Conservation (phyloP, 495 filamentous ascomycete species). For the Neurospora sp. region DNA sequence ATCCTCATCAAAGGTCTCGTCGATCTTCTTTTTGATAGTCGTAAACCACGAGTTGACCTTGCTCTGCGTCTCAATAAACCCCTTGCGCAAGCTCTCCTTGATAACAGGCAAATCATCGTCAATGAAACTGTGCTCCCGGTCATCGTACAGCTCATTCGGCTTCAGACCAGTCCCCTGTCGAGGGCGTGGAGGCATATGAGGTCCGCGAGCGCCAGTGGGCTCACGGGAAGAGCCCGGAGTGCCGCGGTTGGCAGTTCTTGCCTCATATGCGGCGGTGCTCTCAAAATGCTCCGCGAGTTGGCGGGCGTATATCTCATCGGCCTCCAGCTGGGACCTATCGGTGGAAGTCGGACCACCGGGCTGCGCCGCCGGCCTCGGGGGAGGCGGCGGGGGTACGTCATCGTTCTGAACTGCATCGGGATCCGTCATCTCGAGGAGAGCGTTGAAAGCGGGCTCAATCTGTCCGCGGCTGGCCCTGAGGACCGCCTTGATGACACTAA, state of each 20-base stretch:
- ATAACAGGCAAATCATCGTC: conserved; percentile 95
- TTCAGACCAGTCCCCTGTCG: conserved; percentile 37
- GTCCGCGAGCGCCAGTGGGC: conserved; percentile 13
- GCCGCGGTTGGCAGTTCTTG: conserved; percentile 36
- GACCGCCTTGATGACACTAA: conserved; percentile 75
- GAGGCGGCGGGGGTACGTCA: conserved; percentile 50
- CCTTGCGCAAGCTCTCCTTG: conserved; percentile 85
- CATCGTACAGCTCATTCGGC: conserved; percentile 44
- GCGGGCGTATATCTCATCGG: conserved; percentile 87
- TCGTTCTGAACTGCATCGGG: conserved; percentile 65
- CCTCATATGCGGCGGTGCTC: conserved; percentile 42
- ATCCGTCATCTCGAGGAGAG: conserved; percentile 90
- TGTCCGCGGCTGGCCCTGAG: conserved; percentile 74
- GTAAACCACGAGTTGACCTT: conserved; percentile 90
- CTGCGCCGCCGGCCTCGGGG: conserved; percentile 50
- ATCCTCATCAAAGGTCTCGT: conserved; percentile 63
- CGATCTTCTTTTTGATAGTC: conserved; percentile 79
- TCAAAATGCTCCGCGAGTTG: conserved; percentile 89
- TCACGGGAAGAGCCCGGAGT: background rate
- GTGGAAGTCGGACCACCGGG: conserved; percentile 39
- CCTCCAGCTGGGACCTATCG: conserved; percentile 67
- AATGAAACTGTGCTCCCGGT: conserved; percentile 68
- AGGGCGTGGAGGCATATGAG: conserved; percentile 16
- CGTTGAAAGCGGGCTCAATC: conserved; percentile 93
- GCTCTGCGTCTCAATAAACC: conserved; percentile 86